These are phyloP conservation scores for Aspergillus brasiliensis DNA, from an alignment of 2,329 filamentous ascomycete species.

Conservation along the genomic window DNA sequence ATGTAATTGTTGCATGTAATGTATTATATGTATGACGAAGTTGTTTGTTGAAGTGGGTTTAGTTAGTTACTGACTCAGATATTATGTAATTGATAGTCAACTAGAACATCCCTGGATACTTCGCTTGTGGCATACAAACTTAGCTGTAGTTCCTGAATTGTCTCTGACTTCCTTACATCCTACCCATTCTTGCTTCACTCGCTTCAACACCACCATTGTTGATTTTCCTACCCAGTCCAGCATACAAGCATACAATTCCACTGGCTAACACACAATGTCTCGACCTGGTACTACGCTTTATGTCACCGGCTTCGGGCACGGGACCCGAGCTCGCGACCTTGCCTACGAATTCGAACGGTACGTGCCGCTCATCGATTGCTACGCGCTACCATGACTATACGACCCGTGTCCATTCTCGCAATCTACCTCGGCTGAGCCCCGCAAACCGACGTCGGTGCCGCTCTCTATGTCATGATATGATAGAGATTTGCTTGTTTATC, in stretches of 20 bases:
- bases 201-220: background rate
- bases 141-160: slow-evolving; percentile 8
- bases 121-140: slow-evolving; percentile 8
- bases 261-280: slow-evolving; percentile 65
- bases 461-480: slow-evolving; percentile 16
- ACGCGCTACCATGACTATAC: slow-evolving; percentile 46
- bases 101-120: background rate
- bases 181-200: slow-evolving; percentile 2
- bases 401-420: slow-evolving; percentile 35
- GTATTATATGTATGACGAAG: background rate
- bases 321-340: slow-evolving; percentile 97
- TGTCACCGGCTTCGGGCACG: slow-evolving; percentile 98
- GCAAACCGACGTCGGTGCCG: slow-evolving; percentile 23
- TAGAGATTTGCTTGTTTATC: slow-evolving; percentile 11
- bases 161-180: slow-evolving; percentile 5
- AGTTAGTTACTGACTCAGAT: background rate
- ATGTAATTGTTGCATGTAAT: no score
- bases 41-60: no score
- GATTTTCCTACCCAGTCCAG: background rate
- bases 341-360: slow-evolving; percentile 99
- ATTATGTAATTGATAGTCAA: background rate
- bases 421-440: slow-evolving; percentile 38
- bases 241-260: background rate
- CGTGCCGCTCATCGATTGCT: slow-evolving; percentile 62
- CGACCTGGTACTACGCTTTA: slow-evolving; percentile 92